phyloP scores from a whole-genome alignment of 768 basidiomycete genomes.

The Pholiota conissans region DNA sequence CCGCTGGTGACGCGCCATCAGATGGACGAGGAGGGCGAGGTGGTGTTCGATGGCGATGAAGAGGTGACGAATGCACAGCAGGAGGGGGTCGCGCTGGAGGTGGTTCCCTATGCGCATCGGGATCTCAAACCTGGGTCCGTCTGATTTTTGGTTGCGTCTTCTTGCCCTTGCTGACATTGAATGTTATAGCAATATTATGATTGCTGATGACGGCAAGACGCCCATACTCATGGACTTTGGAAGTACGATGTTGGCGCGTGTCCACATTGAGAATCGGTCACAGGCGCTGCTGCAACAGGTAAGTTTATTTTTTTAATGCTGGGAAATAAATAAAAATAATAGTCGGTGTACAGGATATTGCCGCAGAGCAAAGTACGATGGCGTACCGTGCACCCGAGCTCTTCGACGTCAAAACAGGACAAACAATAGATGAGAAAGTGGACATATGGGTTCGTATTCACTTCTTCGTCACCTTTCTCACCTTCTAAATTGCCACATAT shows the following conservation, averaged over 20 bases:
- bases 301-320: constrained; percentile 7
- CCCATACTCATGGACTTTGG: constrained; percentile 99
- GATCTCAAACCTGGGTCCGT: constrained; percentile 94
- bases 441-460: constrained; percentile 83
- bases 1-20: constrained; percentile 62
- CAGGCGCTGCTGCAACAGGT: constrained; percentile 92
- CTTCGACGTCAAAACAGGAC: constrained; percentile 94
- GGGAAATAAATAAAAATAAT: constrained; percentile 1
- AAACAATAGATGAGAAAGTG: constrained; percentile 87
- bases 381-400: constrained; percentile 97
- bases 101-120: constrained; percentile 92
- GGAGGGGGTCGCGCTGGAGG: constrained; percentile 46
- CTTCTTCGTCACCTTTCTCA: not conserved
- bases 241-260: constrained; percentile 83
- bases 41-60: constrained; percentile 81
- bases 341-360: constrained; percentile 74
- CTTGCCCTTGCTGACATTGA: not conserved
- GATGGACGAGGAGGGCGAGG: constrained; percentile 54
- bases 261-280: constrained; percentile 77
- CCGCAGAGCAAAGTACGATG: constrained; percentile 98
- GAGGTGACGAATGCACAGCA: constrained; percentile 50
- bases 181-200: constrained; percentile 84
- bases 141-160: constrained; percentile 9
- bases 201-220: constrained; percentile 82
- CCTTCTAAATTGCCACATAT: not conserved